phyloP scores from a whole-genome alignment of 2,329 filamentous ascomycete species.

The Neospermospora avenae region DNA sequence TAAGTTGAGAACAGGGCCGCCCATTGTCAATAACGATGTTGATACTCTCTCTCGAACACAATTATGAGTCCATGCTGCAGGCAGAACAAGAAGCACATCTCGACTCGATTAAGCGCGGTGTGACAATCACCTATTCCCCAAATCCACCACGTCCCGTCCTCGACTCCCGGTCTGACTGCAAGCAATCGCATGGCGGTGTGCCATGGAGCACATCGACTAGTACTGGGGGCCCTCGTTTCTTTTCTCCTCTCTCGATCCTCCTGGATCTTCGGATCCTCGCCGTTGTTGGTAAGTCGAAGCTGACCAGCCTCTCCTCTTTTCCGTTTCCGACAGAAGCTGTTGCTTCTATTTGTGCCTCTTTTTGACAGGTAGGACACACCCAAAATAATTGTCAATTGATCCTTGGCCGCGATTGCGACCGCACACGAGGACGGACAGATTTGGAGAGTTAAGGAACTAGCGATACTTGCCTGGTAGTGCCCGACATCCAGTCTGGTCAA shows the following conservation, averaged over 20 bases:
- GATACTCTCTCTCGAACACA: no score
- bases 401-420: not conserved
- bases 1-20: no score
- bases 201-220: not conserved
- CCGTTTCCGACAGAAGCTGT: not conserved
- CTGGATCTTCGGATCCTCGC: not conserved
- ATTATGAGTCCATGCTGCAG: no score
- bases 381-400: conserved; percentile 11
- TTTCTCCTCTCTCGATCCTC: not conserved
- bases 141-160: not conserved
- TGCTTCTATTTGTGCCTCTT: conserved; percentile 14
- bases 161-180: conserved; percentile 1
- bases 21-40: no score
- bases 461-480: not conserved
- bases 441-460: conserved; percentile 4
- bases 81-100: not conserved
- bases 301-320: not conserved
- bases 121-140: not conserved
- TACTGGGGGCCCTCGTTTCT: conserved; percentile 4
- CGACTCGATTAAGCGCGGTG: conserved; percentile 20
- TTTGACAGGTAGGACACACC: conserved; percentile 9
- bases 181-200: conserved; percentile 5
- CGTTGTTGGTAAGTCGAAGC: not conserved
- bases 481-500: not conserved
- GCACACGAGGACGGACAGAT: not conserved